phyloP scores from a whole-genome alignment of 2,329 filamentous ascomycete species.

The Nemania bipapillata region DNA sequence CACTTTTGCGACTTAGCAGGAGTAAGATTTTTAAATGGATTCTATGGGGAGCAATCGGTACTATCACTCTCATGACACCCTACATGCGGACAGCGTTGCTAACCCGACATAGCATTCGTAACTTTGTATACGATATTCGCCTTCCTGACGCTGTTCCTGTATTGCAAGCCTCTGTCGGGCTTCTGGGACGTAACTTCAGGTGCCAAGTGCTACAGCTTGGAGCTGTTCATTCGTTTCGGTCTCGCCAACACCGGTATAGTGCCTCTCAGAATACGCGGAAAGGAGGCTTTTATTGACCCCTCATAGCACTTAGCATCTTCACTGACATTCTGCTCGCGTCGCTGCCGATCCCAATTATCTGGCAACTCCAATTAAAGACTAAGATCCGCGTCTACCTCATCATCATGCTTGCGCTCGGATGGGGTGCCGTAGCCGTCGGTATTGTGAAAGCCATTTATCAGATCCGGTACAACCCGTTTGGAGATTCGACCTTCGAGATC shows the following conservation, averaged over 20 bases:
- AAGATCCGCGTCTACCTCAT: slow-evolving; percentile 55
- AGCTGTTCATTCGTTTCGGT: slow-evolving; percentile 41
- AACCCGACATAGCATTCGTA: slow-evolving; percentile 33
- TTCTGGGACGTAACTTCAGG: slow-evolving; percentile 35
- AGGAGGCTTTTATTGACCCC: neutral
- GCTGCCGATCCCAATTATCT: slow-evolving; percentile 57
- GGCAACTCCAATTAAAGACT: slow-evolving; percentile 55
- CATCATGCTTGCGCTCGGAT: slow-evolving; percentile 57
- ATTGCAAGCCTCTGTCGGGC: slow-evolving; percentile 39
- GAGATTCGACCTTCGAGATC: slow-evolving; percentile 52
- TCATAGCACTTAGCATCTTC: slow-evolving; percentile 55
- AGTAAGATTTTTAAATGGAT: slow-evolving; percentile 29
- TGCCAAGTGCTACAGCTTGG: slow-evolving; percentile 33
- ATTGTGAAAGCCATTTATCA: slow-evolving; percentile 55
- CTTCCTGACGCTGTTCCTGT: slow-evolving; percentile 37
- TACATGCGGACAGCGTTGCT: slow-evolving; percentile 1
- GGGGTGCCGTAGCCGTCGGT: slow-evolving; percentile 56
- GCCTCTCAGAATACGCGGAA: neutral
- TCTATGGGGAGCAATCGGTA: slow-evolving; percentile 38
- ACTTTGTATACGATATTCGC: slow-evolving; percentile 39
- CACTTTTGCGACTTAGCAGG: slow-evolving; percentile 55
- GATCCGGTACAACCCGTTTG: slow-evolving; percentile 49
- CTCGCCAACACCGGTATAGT: slow-evolving; percentile 38
- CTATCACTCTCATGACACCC: neutral
- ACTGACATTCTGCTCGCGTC: slow-evolving; percentile 59